These are phyloP conservation scores for Xanthoconium purpureum DNA, from an alignment of 768 basidiomycete genomes.

Conservation along the genomic window DNA sequence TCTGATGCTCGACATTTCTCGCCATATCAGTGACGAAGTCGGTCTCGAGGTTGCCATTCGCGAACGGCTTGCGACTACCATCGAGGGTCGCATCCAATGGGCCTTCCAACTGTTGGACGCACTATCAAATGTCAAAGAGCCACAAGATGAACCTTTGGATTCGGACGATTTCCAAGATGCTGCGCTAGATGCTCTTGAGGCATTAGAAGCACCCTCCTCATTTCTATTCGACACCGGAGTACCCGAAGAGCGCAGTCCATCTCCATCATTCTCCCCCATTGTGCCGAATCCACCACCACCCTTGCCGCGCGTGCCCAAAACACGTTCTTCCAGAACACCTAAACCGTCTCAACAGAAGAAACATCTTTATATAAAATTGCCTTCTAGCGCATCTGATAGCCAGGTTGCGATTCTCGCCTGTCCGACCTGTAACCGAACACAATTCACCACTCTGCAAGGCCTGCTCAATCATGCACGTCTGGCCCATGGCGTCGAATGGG, in stretches of 20 bases:
- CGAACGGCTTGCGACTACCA: slow-evolving; percentile 38
- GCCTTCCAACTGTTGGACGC: slow-evolving; percentile 40
- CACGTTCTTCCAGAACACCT: slow-evolving; percentile 27
- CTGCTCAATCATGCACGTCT: slow-evolving; percentile 52
- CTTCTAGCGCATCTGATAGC: slow-evolving; percentile 26
- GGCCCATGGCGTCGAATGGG: slow-evolving; percentile 46
- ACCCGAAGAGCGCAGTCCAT: slow-evolving; percentile 22
- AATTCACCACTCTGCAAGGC: slow-evolving; percentile 51
- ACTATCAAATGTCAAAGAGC: slow-evolving; percentile 20
- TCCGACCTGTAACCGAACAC: slow-evolving; percentile 42
- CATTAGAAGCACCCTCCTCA: slow-evolving; percentile 38
- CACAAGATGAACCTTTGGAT: slow-evolving; percentile 18
- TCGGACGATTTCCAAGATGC: slow-evolving; percentile 37
- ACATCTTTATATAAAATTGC: slow-evolving; percentile 39
- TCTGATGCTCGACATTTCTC: slow-evolving; percentile 11
- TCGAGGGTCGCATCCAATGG: slow-evolving; percentile 47
- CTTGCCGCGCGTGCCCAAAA: slow-evolving; percentile 22
- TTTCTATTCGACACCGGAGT: slow-evolving; percentile 33
- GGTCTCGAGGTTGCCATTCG: slow-evolving; percentile 44
- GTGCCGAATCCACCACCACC: slow-evolving; percentile 8
- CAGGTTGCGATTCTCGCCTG: slow-evolving; percentile 38
- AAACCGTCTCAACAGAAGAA: slow-evolving; percentile 34
- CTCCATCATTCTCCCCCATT: slow-evolving; percentile 21
- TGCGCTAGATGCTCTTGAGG: slow-evolving; percentile 42
- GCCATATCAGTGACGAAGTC: slow-evolving; percentile 36